Conservation (phyloP, 805 yeast species). For the Schwanniomyces yamadae region DNA sequence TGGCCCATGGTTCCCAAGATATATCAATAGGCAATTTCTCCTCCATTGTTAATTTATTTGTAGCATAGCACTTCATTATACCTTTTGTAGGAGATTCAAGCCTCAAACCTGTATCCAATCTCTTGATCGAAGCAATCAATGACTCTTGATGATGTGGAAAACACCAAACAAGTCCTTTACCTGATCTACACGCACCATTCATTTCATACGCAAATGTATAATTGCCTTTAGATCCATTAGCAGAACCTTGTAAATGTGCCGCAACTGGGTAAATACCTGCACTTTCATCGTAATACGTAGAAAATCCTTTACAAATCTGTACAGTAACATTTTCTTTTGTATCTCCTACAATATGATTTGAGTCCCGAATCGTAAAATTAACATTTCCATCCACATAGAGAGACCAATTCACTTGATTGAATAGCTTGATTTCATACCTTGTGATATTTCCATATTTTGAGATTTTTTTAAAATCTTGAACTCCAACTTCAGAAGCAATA, state of each 20-base stretch:
- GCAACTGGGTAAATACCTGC: constrained; percentile 32
- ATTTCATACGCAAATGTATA: constrained; percentile 30
- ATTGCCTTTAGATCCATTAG: constrained; percentile 19
- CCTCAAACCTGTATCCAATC: constrained; percentile 28
- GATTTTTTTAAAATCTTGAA: constrained; percentile 46
- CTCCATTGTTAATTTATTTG: constrained; percentile 40
- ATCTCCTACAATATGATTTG: constrained; percentile 44
- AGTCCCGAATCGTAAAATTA: constrained; percentile 28
- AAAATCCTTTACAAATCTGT: constrained; percentile 57
- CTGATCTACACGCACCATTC: constrained; percentile 24
- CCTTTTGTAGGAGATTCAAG: constrained; percentile 55
- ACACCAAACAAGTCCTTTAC: constrained; percentile 44
- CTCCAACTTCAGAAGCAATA: constrained; percentile 64
- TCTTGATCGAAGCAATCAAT: constrained; percentile 26
- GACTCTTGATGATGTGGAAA: constrained; percentile 51
- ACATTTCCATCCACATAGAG: constrained; percentile 49
- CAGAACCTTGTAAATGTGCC: constrained; percentile 16
- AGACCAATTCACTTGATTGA: constrained; percentile 64
- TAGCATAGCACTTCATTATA: constrained; percentile 42
- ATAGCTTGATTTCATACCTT: constrained; percentile 54
- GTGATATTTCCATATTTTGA: constrained; percentile 37
- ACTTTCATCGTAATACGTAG: constrained; percentile 28
- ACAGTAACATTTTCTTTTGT: constrained; percentile 45
- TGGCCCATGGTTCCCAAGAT: constrained; percentile 57
- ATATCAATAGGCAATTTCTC: constrained; percentile 43